These are phyloP conservation scores for Talaromyces islandicus DNA, from an alignment of 2,329 filamentous ascomycete species.

Conservation along the genomic window DNA sequence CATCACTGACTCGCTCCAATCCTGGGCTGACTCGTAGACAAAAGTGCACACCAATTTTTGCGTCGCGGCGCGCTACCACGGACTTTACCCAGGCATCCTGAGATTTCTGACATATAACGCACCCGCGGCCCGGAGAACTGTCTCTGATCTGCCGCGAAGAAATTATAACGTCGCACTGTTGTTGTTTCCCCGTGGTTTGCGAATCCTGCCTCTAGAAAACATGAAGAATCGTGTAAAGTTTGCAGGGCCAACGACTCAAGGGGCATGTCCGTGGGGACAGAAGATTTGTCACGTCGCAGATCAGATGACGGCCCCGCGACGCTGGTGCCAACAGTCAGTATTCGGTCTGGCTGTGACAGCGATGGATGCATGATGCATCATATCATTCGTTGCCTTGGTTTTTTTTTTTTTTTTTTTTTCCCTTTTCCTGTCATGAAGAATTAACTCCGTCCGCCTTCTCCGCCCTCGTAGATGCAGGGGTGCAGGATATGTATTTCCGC, in stretches of 20 bases:
- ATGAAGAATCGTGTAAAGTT: neutral
- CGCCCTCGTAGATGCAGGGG: too few species aligned
- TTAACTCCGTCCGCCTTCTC: too few species aligned
- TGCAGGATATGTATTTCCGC: too few species aligned
- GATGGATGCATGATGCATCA: neutral
- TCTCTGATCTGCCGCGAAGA: neutral
- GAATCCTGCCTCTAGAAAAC: neutral
- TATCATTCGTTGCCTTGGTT: neutral
- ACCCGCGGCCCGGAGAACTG: neutral
- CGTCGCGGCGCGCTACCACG: neutral
- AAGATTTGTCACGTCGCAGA: neutral
- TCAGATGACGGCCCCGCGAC: neutral
- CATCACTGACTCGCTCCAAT: neutral
- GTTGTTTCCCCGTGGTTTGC: neutral
- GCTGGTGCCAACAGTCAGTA: neutral
- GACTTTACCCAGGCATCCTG: neutral
- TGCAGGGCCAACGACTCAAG: neutral
- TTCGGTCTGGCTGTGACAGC: neutral
- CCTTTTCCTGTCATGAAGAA: too few species aligned
- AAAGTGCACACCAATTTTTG: neutral
- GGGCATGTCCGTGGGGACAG: neutral
- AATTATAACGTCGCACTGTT: neutral
- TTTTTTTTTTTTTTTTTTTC: neutral
- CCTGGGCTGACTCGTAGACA: neutral
- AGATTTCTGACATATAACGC: neutral